Evolutionary conservation across 441 rosid species (phyloP).

Genomic region (Aquilaria agallochum): DNA sequence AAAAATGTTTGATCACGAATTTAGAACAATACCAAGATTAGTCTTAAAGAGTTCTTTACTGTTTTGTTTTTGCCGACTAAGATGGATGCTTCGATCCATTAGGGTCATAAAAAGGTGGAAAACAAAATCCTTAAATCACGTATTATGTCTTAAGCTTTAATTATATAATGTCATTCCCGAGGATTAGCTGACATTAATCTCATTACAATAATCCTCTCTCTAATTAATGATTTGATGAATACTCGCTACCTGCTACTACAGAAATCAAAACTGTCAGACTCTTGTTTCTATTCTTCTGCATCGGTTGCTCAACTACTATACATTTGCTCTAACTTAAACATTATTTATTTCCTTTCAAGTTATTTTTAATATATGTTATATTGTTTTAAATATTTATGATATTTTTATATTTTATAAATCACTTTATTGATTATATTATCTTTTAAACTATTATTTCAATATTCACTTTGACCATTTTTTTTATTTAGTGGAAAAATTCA

Average conservation of each 20-base stretch:
- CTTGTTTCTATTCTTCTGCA: constrained; percentile 14
- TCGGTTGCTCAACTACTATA: constrained; percentile 8
- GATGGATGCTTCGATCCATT: constrained; percentile 22
- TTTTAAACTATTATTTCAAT: too few species aligned
- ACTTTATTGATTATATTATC: too few species aligned
- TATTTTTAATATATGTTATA: too few species aligned
- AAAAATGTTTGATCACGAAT: too few species aligned
- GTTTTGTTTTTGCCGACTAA: constrained; percentile 13
- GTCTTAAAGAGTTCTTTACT: neutral
- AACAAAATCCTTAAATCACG: constrained; percentile 19
- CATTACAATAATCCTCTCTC: constrained; percentile 19
- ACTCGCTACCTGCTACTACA: constrained; percentile 9
- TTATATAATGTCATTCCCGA: constrained; percentile 17
- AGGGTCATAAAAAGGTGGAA: neutral
- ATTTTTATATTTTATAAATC: too few species aligned
- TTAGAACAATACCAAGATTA: constrained; percentile 14
- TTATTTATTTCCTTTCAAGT: too few species aligned
- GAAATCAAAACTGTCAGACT: constrained; percentile 31
- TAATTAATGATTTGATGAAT: constrained; percentile 11
- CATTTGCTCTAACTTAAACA: too few species aligned
- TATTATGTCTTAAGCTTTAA: constrained; percentile 19
- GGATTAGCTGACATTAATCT: constrained; percentile 34
- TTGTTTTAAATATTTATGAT: too few species aligned
- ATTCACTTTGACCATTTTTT: too few species aligned
- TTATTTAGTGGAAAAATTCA: too few species aligned